phyloP scores from a whole-genome alignment of 2,329 filamentous ascomycete genomes.

The Camillea tinctor region DNA sequence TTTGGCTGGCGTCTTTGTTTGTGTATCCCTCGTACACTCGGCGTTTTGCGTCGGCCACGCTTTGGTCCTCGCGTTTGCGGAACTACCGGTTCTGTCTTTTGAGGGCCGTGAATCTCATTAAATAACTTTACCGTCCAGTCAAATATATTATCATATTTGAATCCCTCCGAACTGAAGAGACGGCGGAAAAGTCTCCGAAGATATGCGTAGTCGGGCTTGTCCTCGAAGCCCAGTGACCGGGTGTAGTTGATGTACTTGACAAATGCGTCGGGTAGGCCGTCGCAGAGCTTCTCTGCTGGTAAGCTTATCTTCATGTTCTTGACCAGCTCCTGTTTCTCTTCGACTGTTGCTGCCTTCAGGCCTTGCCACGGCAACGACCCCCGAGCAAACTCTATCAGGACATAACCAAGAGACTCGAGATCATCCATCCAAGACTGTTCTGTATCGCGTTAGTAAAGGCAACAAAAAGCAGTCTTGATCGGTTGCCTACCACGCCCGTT shows the following conservation, averaged over 20 bases:
- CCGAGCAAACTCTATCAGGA: constrained; percentile 76
- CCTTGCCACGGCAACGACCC: constrained; percentile 73
- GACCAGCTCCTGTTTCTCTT: constrained; percentile 70
- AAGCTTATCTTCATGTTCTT: constrained; percentile 81
- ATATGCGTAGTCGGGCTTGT: constrained; percentile 77
- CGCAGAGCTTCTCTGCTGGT: constrained; percentile 70
- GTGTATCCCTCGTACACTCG: too few relatives aligned
- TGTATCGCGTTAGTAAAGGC: too few relatives aligned
- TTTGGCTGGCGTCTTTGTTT: too few relatives aligned
- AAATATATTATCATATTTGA: constrained; percentile 75
- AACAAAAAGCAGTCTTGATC: too few relatives aligned
- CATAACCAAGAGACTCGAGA: constrained; percentile 72
- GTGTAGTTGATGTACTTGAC: constrained; percentile 76
- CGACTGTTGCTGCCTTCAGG: constrained; percentile 69
- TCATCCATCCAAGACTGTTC: constrained; percentile 58
- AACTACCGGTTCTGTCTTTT: too few relatives aligned
- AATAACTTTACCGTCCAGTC: constrained; percentile 57
- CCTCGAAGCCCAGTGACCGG: constrained; percentile 69
- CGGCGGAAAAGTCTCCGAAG: constrained; percentile 53
- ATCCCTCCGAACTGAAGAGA: constrained; percentile 69
- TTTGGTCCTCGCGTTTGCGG: too few relatives aligned
- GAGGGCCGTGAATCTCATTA: constrained; percentile 8
- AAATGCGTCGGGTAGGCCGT: constrained; percentile 72
- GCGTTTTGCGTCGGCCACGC: too few relatives aligned
- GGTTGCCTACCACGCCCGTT: background rate